These are phyloP conservation scores for Leccinum imitatum DNA, from an alignment of 768 basidiomycete species.

Conservation along the genomic window DNA sequence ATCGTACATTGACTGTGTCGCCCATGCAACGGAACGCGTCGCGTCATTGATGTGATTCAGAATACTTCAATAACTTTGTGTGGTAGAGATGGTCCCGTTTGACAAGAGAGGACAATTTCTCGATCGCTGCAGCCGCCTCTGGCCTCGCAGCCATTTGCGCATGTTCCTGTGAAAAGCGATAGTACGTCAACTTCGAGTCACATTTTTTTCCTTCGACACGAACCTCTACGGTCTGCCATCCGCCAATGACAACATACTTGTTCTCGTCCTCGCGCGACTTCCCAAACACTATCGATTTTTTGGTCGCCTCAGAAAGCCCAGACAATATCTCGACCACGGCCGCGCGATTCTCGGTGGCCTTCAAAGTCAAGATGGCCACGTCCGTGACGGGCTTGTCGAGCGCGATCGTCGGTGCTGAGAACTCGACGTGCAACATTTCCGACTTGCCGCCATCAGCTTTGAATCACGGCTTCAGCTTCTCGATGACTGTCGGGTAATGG, in stretches of 20 bases:
- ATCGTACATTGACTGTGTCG: not conserved
- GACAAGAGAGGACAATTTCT: constrained; percentile 13
- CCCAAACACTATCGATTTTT: constrained; percentile 21
- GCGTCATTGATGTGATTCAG: not conserved
- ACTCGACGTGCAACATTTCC: constrained; percentile 24
- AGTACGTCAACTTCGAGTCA: not conserved
- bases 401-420: constrained; percentile 15
- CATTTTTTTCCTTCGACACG: not conserved
- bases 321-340: constrained; percentile 12
- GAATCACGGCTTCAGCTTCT: constrained; percentile 6
- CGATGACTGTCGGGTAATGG: constrained; percentile 5
- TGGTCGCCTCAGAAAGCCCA: constrained; percentile 11
- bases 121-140: constrained; percentile 6
- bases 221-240: constrained; percentile 29
- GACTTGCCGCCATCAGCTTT: not conserved
- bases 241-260: constrained; percentile 18
- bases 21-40: not conserved
- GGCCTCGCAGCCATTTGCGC: constrained; percentile 7
- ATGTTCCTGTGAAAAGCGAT: constrained; percentile 16
- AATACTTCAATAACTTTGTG: constrained; percentile 9
- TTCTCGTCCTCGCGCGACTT: constrained; percentile 20
- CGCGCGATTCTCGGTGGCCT: constrained; percentile 24
- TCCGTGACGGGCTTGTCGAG: constrained; percentile 26
- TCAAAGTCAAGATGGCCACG: constrained; percentile 19
- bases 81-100: constrained; percentile 17